These are phyloP conservation scores for Schizosaccharomyces japonicus DNA, from an alignment of 805 yeast species.

Conservation along the genomic window DNA sequence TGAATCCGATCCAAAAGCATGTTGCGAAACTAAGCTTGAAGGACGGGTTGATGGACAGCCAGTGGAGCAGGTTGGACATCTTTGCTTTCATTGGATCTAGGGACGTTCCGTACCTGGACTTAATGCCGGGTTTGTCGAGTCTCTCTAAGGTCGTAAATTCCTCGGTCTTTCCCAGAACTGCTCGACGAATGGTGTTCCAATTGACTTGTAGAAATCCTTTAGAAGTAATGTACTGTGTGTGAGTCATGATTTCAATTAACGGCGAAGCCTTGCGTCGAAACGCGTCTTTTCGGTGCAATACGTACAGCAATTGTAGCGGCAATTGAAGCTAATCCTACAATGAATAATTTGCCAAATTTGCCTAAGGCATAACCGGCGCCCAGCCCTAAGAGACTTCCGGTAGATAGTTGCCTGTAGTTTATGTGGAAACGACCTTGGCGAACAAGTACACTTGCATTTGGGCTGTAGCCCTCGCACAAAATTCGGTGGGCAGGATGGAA, in stretches of 20 bases:
- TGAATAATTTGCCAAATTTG: background rate
- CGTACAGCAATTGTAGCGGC: slow-evolving; percentile 1
- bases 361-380: background rate
- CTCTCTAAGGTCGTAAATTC: background rate
- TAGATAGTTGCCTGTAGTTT: background rate
- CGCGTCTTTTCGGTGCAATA: background rate
- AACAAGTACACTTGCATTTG: too few species aligned
- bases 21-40: background rate
- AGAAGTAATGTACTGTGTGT: background rate
- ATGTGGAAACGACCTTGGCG: background rate
- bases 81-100: background rate
- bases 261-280: background rate
- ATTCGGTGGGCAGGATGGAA: background rate
- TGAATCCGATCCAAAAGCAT: background rate
- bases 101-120: too few species aligned
- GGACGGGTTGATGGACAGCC: background rate
- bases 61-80: background rate
- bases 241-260: background rate
- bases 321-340: background rate
- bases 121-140: too few species aligned
- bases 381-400: background rate
- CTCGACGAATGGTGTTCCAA: background rate
- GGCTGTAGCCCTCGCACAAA: background rate
- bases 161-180: background rate
- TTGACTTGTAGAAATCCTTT: background rate